Conservation (phyloP, 176 grass and related monocot species). For the Eragrostis nindensis region DNA sequence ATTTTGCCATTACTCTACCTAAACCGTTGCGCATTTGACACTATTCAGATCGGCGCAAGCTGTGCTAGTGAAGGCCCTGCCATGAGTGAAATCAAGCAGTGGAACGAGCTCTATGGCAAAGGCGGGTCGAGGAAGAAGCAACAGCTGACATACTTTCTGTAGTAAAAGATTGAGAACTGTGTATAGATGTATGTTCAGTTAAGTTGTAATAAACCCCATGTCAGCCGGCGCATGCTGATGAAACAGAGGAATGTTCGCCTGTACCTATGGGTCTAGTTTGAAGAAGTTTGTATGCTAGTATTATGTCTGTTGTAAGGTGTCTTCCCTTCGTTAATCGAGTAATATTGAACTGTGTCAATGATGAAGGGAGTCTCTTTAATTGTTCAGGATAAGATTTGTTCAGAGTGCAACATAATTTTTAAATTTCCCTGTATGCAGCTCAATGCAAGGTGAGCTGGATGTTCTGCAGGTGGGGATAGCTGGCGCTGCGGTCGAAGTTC, state of each 20-base stretch:
- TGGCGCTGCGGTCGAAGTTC: too few relatives aligned
- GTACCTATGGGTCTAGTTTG: not conserved
- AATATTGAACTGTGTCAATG: not conserved
- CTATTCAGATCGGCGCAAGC: slow-evolving; percentile 66
- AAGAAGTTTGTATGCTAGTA: not conserved
- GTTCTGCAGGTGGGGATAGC: too few relatives aligned
- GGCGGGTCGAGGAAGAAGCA: slow-evolving; percentile 79
- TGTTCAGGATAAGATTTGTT: too few relatives aligned
- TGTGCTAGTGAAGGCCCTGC: slow-evolving; percentile 58
- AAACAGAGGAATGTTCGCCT: not conserved
- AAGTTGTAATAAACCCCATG: slow-evolving; percentile 7
- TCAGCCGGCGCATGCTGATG: not conserved
- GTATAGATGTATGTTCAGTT: slow-evolving; percentile 6
- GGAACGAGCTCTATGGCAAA: slow-evolving; percentile 88
- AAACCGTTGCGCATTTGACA: not conserved
- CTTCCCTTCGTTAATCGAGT: not conserved
- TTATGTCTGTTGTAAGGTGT: not conserved
- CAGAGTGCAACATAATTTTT: too few relatives aligned
- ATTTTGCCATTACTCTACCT: not conserved
- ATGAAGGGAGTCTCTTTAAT: not conserved
- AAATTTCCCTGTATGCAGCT: too few relatives aligned
- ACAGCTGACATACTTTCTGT: slow-evolving; percentile 80
- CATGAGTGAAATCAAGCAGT: slow-evolving; percentile 79
- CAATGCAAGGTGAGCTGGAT: too few relatives aligned
- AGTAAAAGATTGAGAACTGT: slow-evolving; percentile 27